Percentiles rank a stretch among this genome's conserved stretches.
Evolutionary conservation across 768 basidiomycete genomes (phyloP).

Genomic region (Termitomyces sp.): DNA sequence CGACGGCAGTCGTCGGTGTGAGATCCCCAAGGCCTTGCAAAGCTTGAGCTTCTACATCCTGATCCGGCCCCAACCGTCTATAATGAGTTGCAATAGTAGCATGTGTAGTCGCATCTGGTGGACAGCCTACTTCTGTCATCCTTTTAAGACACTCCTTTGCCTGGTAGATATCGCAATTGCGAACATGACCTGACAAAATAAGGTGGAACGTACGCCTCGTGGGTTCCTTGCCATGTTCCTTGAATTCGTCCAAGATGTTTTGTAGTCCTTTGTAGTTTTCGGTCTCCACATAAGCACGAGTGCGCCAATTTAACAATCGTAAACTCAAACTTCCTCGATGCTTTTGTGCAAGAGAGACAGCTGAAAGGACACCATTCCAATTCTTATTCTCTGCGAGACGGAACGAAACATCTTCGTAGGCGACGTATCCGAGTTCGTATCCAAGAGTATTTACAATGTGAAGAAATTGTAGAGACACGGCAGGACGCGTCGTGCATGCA

Average conservation of each 20-base stretch:
- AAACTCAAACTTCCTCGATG: conserved; percentile 44
- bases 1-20: conserved; percentile 34
- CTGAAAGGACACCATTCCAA: conserved; percentile 46
- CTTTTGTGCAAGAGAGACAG: conserved; percentile 42
- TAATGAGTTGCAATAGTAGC: conserved; percentile 54
- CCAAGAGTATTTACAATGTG: conserved; percentile 44
- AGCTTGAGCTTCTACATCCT: conserved; percentile 45
- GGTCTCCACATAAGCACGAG: conserved; percentile 53
- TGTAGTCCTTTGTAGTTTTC: conserved; percentile 41
- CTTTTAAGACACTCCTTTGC: conserved; percentile 45
- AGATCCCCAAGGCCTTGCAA: conserved; percentile 40
- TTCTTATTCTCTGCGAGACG: conserved; percentile 37
- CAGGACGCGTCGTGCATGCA: conserved; percentile 27
- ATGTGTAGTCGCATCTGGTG: conserved; percentile 52
- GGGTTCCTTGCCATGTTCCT: conserved; percentile 36
- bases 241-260: conserved; percentile 45
- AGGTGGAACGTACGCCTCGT: conserved; percentile 64
- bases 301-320: conserved; percentile 67
- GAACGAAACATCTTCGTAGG: conserved; percentile 52
- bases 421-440: conserved; percentile 40
- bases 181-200: conserved; percentile 60
- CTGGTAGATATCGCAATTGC: conserved; percentile 55
- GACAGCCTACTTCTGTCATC: conserved; percentile 56
- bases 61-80: conserved; percentile 53
- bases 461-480: conserved; percentile 39